These are phyloP conservation scores for Entoloma clypeatum DNA, from an alignment of 1,284 basidiomycete species.

Conservation along the genomic window DNA sequence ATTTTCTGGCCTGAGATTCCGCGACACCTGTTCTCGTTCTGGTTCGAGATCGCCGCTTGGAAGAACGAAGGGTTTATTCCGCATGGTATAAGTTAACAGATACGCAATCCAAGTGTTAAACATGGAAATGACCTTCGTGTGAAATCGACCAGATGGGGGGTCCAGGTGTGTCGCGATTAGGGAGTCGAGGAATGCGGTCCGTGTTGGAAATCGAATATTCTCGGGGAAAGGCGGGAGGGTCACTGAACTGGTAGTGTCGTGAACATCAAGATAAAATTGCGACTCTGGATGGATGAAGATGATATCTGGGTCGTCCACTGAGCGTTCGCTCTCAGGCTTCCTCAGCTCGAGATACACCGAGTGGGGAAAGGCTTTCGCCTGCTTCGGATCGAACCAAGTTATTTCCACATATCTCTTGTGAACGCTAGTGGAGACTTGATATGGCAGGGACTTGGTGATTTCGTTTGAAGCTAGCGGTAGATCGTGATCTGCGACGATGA, in stretches of 20 bases:
- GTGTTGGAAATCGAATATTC: conserved; percentile 10
- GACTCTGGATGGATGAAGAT: conserved; percentile 8
- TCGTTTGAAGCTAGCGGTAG: conserved; percentile 1
- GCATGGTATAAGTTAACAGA: background rate
- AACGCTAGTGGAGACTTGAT: background rate
- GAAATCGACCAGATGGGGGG: background rate
- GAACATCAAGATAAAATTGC: conserved; percentile 3
- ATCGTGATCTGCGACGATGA: conserved; percentile 8
- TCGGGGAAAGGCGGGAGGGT: conserved; percentile 2
- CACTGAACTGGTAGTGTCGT: conserved; percentile 1
- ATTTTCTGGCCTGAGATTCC: conserved; percentile 13
- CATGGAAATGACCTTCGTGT: background rate
- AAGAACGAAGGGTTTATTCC: conserved; percentile 8
- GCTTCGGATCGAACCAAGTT: background rate
- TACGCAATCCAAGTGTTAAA: background rate
- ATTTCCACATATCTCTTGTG: background rate
- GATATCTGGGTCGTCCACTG: conserved; percentile 2
- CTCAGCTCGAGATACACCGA: conserved; percentile 1
- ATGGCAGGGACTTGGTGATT: conserved; percentile 5
- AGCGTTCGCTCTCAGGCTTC: background rate
- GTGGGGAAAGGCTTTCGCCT: background rate
- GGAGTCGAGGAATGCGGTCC: conserved; percentile 1
- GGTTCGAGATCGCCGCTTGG: conserved; percentile 11
- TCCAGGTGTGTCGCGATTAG: conserved; percentile 1
- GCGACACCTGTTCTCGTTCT: conserved; percentile 8